Conservation (phyloP, 2,329 filamentous ascomycete genomes). For the Hypomyces rosellus region DNA sequence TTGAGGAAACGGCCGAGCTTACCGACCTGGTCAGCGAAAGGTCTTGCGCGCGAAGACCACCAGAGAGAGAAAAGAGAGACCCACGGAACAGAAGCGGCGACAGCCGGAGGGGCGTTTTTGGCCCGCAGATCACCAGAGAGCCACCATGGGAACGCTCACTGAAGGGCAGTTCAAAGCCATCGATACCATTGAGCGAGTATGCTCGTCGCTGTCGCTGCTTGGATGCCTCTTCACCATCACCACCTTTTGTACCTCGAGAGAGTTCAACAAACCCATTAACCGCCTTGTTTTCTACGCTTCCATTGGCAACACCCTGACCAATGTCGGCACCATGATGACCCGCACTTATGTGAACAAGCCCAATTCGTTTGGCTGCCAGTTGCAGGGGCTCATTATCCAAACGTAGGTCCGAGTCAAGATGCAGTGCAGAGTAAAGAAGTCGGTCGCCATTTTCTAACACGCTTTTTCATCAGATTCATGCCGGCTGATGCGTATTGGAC, state of each 20-base stretch:
- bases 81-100: too few species aligned
- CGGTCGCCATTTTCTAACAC: not conserved
- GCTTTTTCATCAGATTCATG: constrained; percentile 58
- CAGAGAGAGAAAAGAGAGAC: too few species aligned
- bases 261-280: constrained; percentile 76
- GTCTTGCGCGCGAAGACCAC: too few species aligned
- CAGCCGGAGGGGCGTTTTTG: too few species aligned
- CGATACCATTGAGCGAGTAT: constrained; percentile 3
- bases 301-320: constrained; percentile 68
- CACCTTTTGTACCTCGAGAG: constrained; percentile 57
- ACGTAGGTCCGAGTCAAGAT: constrained; percentile 44
- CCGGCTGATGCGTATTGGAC: constrained; percentile 67
- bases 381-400: constrained; percentile 67
- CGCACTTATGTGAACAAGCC: constrained; percentile 44
- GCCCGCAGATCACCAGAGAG: too few species aligned
- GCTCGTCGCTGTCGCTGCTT: constrained; percentile 32
- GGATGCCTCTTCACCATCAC: constrained; percentile 62
- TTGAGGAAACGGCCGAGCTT: too few species aligned
- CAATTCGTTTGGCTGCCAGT: constrained; percentile 47
- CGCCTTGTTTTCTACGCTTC: constrained; percentile 73
- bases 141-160: constrained; percentile 2
- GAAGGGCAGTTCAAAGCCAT: constrained; percentile 5
- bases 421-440: not conserved
- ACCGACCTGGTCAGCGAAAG: too few species aligned
- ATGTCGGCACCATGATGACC: constrained; percentile 62